Evolutionary conservation across 805 yeast genomes (phyloP), one percentile per base, ranked within the genome.

Genomic region (Kodamaea kakaduensis): DNA sequence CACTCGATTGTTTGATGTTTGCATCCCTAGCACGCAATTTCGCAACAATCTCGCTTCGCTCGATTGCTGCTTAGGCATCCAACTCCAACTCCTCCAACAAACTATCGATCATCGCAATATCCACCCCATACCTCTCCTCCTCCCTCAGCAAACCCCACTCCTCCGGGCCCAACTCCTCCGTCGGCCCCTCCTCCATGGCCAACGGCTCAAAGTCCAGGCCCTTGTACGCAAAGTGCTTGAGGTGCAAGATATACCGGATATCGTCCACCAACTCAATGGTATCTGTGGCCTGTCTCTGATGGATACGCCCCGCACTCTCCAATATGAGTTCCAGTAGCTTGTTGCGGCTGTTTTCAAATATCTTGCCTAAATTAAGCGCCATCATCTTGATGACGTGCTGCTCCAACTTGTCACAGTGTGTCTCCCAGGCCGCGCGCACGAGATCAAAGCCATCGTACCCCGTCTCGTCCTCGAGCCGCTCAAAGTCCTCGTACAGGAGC

Each of bases 251-350:
- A 54, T 71, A 84, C 43, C 88, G 64, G 8, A 84, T 78, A 58
- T 84, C 94, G 56, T 84, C 95, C 17, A 84, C 65, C 45, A 84
- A 61, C 48, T 84, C 95, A 50, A 84, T 81, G 1, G 90, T 81
- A 58, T 84, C 95, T 0, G 84, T 80, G 41, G 78, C 85, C 45
- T 84, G 78, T 50, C 93, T 69, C 10, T 53, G 57, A 14, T 69
- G 49, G 32, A 84, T 82, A 46, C 85, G 60, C 10, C 48, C 43
- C 0, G 90, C 81, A 50, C 76, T 67, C 43, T 65, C 68, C 33
- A 42, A 46, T n/a, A 64, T 52, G 13, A 62, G 41, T 6, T 25
- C 27, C 6, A 42, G 33, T 12, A 61, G 36, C 30, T 34, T 17
- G 0, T 27, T 8, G n/a, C 59, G 32, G 27, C 67, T 69, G 1